These are phyloP conservation scores for Verbena officinalis DNA, from an alignment of 257 asterid species.

Conservation along the genomic window DNA sequence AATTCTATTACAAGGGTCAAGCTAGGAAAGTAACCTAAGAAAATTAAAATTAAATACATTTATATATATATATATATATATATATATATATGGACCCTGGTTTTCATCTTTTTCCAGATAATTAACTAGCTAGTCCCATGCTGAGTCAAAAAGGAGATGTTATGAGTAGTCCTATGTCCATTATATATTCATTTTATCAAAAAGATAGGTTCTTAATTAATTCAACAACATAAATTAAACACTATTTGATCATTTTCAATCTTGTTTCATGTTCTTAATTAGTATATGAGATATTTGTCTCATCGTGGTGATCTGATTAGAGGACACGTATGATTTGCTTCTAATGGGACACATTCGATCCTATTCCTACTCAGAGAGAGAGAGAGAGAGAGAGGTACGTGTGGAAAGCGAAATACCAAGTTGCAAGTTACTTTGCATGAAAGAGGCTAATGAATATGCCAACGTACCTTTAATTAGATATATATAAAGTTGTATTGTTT, in stretches of 20 bases:
- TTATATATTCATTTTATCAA: conserved; percentile 36
- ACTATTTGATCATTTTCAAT: background rate
- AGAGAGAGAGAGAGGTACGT: background rate
- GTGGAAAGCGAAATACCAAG: background rate
- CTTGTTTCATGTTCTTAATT: background rate
- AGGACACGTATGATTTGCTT: background rate
- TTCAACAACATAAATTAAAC: conserved; percentile 25
- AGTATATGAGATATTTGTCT: background rate
- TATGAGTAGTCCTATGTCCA: conserved; percentile 41
- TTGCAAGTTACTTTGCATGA: background rate
- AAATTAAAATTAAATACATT: background rate
- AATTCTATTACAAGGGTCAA: conserved; percentile 22
- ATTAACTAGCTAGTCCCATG: conserved; percentile 53
- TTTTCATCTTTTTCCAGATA: conserved; percentile 22
- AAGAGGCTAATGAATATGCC: background rate
- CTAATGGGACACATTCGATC: background rate
- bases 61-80: background rate
- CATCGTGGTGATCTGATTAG: background rate
- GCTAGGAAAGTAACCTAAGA: conserved; percentile 22
- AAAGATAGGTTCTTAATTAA: too few species aligned
- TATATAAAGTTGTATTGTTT: background rate
- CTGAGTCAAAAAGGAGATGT: conserved; percentile 56
- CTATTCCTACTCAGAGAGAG: too few species aligned
- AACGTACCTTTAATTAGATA: too few species aligned
- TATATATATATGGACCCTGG: conserved; percentile 22